These are phyloP conservation scores for Fusarium siculi DNA, from an alignment of 2,329 filamentous ascomycete species.

Conservation along the genomic window DNA sequence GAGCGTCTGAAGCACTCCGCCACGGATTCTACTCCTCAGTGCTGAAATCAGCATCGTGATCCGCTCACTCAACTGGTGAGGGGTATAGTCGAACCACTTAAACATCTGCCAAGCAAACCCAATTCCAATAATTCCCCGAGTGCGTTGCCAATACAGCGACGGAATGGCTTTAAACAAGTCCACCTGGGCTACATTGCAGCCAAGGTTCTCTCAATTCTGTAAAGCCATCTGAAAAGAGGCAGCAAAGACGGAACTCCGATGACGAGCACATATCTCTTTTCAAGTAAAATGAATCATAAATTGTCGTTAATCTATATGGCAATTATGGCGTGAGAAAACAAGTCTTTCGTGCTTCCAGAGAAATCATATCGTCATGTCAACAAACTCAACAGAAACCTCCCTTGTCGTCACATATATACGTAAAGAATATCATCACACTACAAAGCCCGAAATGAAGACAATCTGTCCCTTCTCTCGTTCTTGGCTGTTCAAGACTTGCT, in stretches of 20 bases:
- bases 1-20: background rate
- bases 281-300: slow-evolving; percentile 4
- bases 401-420: slow-evolving; percentile 41
- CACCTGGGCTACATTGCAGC: background rate
- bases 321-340: slow-evolving; percentile 21
- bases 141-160: background rate
- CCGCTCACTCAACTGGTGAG: background rate
- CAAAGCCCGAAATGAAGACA: slow-evolving; percentile 32
- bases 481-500: slow-evolving; percentile 32
- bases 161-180: background rate
- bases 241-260: background rate
- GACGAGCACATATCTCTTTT: background rate
- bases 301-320: slow-evolving; percentile 24
- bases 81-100: background rate
- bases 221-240: background rate
- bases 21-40: background rate
- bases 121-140: background rate
- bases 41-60: background rate
- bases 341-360: slow-evolving; percentile 26
- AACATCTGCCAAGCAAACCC: background rate
- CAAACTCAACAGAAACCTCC: slow-evolving; percentile 14
- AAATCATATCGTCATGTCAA: slow-evolving; percentile 21
- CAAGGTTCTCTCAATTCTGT: background rate
- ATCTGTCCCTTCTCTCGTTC: slow-evolving; percentile 10
- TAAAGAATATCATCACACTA: slow-evolving; percentile 38